Conservation (phyloP, 2,329 filamentous ascomycete genomes). For the Penicillium sp. region DNA sequence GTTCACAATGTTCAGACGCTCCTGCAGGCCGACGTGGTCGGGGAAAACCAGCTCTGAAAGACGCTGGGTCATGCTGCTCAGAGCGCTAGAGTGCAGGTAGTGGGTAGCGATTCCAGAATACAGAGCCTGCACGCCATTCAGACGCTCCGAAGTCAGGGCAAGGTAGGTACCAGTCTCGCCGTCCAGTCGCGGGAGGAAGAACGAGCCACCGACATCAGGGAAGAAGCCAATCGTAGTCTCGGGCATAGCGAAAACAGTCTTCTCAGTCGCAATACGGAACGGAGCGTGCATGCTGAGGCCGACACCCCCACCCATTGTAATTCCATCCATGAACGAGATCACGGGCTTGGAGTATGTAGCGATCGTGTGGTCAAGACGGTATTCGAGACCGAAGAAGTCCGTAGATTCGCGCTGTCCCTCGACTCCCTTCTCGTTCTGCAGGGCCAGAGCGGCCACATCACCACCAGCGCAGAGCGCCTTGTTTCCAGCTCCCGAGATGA, state of each 20-base stretch:
- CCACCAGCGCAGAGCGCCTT: slow-evolving; percentile 91
- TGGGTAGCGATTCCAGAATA: slow-evolving; percentile 93
- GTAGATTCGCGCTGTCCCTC: slow-evolving; percentile 73
- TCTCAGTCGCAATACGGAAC: slow-evolving; percentile 94
- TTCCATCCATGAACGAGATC: slow-evolving; percentile 93
- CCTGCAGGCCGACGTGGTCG: slow-evolving; percentile 66
- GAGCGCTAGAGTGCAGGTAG: slow-evolving; percentile 87
- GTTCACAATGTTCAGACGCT: slow-evolving; percentile 74
- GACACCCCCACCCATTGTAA: slow-evolving; percentile 98
- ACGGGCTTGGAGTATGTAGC: slow-evolving; percentile 93
- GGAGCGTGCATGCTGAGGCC: slow-evolving; percentile 93
- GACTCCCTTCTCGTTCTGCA: slow-evolving; percentile 66
- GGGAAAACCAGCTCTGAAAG: slow-evolving; percentile 86
- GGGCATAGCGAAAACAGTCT: slow-evolving; percentile 95
- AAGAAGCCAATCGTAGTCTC: slow-evolving; percentile 99
- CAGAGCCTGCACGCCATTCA: slow-evolving; percentile 82
- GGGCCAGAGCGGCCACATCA: slow-evolving; percentile 78
- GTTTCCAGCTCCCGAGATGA: slow-evolving; percentile 86
- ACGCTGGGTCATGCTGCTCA: slow-evolving; percentile 78
- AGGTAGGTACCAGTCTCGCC: slow-evolving; percentile 88
- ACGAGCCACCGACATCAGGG: slow-evolving; percentile 94
- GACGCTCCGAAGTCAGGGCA: slow-evolving; percentile 81
- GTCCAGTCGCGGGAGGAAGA: slow-evolving; percentile 90
- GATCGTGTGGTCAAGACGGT: slow-evolving; percentile 93
- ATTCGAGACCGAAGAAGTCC: slow-evolving; percentile 93